These are phyloP conservation scores for Solidago caesia DNA, from an alignment of 129 eudicot species.

Conservation along the genomic window DNA sequence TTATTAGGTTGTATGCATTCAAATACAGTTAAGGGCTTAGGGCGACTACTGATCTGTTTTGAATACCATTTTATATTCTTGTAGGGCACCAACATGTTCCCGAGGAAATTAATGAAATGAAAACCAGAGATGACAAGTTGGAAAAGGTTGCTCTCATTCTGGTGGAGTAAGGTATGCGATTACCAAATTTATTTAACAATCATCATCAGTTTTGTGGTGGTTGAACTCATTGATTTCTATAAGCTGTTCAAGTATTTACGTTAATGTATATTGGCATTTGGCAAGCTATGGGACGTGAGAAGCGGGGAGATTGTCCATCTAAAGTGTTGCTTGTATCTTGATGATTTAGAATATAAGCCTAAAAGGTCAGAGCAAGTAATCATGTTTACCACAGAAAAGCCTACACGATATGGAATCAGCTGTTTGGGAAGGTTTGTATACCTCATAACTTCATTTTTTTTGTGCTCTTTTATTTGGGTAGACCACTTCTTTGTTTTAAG, in stretches of 20 bases:
- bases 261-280: background rate
- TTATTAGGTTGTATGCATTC: too few species aligned
- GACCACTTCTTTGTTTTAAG: conserved; percentile 5
- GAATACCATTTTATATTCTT: too few species aligned
- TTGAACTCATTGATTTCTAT: conserved; percentile 5
- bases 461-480: background rate
- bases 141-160: conserved; percentile 41
- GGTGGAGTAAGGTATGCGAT: conserved; percentile 67
- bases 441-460: background rate
- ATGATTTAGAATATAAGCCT: too few species aligned
- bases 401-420: too few species aligned
- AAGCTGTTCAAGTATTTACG: background rate
- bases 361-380: too few species aligned
- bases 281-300: conserved; percentile 66
- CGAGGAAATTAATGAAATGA: too few species aligned
- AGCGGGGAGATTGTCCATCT: conserved; percentile 45
- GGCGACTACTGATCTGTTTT: too few species aligned
- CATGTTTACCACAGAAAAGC: too few species aligned
- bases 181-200: background rate
- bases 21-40: too few species aligned
- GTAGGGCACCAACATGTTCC: too few species aligned
- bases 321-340: too few species aligned
- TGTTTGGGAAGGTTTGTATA: conserved; percentile 61
- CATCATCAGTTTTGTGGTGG: background rate
- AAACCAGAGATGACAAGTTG: too few species aligned